phyloP scores from a whole-genome alignment of 768 basidiomycete genomes.

The Mycena rebaudengoi region DNA sequence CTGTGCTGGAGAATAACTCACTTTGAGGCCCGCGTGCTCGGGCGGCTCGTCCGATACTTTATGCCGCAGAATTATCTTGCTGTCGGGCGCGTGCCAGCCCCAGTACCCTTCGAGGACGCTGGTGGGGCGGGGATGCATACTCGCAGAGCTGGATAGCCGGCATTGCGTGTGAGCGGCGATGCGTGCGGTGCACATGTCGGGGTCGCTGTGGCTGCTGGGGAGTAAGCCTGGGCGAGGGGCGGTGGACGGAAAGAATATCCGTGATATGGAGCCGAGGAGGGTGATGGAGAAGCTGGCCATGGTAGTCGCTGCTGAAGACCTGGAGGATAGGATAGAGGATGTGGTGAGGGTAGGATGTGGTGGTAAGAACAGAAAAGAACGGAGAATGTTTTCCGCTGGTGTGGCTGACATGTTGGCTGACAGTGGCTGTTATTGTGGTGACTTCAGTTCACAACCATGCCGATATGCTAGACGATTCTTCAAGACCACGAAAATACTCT shows the following conservation, averaged over 20 bases:
- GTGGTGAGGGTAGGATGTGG: too few relatives aligned
- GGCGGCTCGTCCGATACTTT: too few relatives aligned
- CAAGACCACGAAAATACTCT: too few relatives aligned
- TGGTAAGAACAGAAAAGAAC: too few relatives aligned
- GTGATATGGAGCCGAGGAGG: conserved; percentile 25
- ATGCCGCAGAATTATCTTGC: conserved; percentile 10
- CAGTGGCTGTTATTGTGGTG: too few relatives aligned
- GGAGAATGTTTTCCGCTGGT: too few relatives aligned
- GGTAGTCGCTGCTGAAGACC: too few relatives aligned
- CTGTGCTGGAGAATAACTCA: not conserved
- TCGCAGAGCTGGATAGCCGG: conserved; percentile 8
- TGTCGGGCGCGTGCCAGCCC: conserved; percentile 11
- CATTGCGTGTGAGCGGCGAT: not conserved
- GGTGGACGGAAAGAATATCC: conserved; percentile 17
- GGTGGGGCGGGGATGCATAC: conserved; percentile 6
- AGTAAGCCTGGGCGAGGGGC: not conserved
- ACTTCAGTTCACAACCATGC: too few relatives aligned
- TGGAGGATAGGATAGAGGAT: too few relatives aligned
- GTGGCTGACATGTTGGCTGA: too few relatives aligned
- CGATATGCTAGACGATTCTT: too few relatives aligned
- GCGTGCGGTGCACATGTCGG: not conserved
- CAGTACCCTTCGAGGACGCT: conserved; percentile 24
- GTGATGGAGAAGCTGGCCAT: conserved; percentile 23
- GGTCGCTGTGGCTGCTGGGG: conserved; percentile 14
- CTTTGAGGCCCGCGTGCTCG: conserved; percentile 17